Base-by-base conservation (phyloP, 2,329 filamentous ascomycete species). In the Talaromyces amestolkiae region DNA sequence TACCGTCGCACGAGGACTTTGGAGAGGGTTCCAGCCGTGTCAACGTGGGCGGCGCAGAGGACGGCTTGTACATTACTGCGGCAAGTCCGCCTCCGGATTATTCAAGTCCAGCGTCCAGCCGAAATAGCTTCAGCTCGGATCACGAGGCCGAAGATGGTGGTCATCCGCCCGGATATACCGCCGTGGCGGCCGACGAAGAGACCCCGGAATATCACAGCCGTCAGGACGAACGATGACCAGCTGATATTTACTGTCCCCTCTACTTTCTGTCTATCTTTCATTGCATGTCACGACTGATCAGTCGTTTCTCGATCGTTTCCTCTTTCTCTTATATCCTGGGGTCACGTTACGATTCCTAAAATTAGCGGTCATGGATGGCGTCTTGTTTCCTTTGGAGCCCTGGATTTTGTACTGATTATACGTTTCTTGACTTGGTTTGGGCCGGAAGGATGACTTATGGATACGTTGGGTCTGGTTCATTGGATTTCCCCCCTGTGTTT, bases 91-190 rank as follows among this genome's bases (percentile, higher is more conserved):
- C 77, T 53, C 76, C 75, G 1, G 83, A 85, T 13, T 82, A 85
- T 43, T 89, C 88, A 9, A 86, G 86, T 61, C 81, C 82, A 3
- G 81, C 81, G 37, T 79, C 80, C 63, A 86, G 84, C 69, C 82
- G 83, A 59, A 81, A 85, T 65, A 86, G 86, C 70, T 11, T 63
- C 11, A 35, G 61, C 41, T 58, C 61, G n/a, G 82, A 82, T 3
- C 72, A 65, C 83, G 84, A 62, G 24, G 60, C 19, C 5, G 33
- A 31, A 24, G 47, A 47, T 11, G 84, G 76, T 83, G 69, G 78
- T 89, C 91, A 27, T 91, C 92, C 0, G 93, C 92, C 92, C 2
- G 93, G 87, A 72, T 96, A 96, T 74, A 91, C 88, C 75, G 91
- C 91, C 66, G 92, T 91, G 1, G 83, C 93, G 56, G 63, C 61